Conservation (phyloP, 352 stramenopile genomes). For the Globisporangium polare region DNA sequence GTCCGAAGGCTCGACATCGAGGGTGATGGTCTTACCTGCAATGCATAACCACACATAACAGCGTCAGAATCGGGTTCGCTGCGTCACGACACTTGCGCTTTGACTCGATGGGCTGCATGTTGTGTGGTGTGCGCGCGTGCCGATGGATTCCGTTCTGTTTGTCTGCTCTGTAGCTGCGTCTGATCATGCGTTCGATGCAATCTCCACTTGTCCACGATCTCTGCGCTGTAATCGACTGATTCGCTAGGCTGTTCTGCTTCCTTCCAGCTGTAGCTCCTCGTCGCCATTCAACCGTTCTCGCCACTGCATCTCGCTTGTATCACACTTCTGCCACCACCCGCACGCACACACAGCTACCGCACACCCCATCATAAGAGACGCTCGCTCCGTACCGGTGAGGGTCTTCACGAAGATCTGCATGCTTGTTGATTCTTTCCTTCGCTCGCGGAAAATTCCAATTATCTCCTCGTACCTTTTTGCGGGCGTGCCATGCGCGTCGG, state of each 20-base stretch:
- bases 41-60: slow-evolving; percentile 6
- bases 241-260: background rate
- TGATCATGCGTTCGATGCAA: background rate
- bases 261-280: background rate
- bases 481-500: background rate
- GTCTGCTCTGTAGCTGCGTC: background rate
- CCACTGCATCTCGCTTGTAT: too few species aligned
- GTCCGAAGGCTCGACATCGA: slow-evolving; percentile 90
- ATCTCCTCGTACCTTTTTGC: slow-evolving; percentile 6
- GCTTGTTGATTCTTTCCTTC: slow-evolving; percentile 48
- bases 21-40: slow-evolving; percentile 87
- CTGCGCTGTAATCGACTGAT: slow-evolving; percentile 1
- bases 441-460: slow-evolving; percentile 64
- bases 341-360: background rate
- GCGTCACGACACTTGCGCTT: background rate
- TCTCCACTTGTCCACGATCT: background rate
- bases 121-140: background rate
- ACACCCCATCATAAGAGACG: background rate
- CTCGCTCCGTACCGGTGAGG: slow-evolving; percentile 21
- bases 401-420: slow-evolving; percentile 63
- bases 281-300: background rate
- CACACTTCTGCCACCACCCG: background rate
- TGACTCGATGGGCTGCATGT: background rate
- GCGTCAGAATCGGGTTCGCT: slow-evolving; percentile 1
- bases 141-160: background rate